These are phyloP conservation scores for Magnaporthiopsis rhizophila DNA, from an alignment of 2,329 filamentous ascomycete genomes.

Conservation along the genomic window DNA sequence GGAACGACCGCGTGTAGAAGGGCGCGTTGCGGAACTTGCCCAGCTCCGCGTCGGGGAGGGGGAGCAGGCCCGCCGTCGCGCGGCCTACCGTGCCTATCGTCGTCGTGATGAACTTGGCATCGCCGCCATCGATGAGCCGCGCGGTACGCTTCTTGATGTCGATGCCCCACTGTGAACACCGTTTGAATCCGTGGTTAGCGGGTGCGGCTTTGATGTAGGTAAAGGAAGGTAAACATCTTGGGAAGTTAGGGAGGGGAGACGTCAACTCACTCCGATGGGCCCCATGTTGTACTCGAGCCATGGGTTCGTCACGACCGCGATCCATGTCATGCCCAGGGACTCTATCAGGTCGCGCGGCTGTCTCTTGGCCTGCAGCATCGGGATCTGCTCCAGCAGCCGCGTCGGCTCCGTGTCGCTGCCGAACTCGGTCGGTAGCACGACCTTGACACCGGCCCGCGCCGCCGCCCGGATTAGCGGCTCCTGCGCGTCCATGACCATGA, in stretches of 20 bases:
- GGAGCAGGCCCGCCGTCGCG: conserved; percentile 33
- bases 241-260: no score
- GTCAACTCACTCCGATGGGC: conserved; percentile 9
- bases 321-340: conserved; percentile 22
- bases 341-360: conserved; percentile 21
- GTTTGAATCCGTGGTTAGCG: no score
- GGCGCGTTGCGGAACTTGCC: not conserved
- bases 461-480: conserved; percentile 34
- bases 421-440: conserved; percentile 35
- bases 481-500: conserved; percentile 27
- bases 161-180: conserved; percentile 16
- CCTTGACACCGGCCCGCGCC: conserved; percentile 32
- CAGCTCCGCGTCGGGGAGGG: conserved; percentile 21
- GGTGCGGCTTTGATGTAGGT: no score
- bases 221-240: no score
- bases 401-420: conserved; percentile 17
- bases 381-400: conserved; percentile 18
- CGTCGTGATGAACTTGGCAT: conserved; percentile 44
- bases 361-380: conserved; percentile 3
- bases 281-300: conserved; percentile 46
- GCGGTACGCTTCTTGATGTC: conserved; percentile 16
- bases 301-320: conserved; percentile 34
- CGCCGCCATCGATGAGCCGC: conserved; percentile 46
- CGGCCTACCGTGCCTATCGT: conserved; percentile 48
- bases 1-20: conserved; percentile 49